Percentiles rank a stretch among this genome's conserved stretches.
Evolutionary conservation across 2,329 filamentous ascomycete genomes (phyloP).

Genomic region (Clarireedia paspali): DNA sequence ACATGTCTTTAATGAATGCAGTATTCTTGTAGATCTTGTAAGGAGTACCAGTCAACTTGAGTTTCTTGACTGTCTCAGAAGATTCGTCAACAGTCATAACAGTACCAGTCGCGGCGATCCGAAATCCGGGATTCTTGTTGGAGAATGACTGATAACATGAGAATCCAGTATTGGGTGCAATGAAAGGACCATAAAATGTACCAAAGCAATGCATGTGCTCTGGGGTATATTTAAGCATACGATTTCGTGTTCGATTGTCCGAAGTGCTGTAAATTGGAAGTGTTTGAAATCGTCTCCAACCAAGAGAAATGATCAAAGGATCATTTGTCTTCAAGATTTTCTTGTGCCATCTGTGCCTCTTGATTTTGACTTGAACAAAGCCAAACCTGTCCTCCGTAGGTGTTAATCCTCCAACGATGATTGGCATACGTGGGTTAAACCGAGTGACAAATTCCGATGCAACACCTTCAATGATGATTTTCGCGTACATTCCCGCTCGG

Average conservation of each 20-base stretch:
- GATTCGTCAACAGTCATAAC: slow-evolving; percentile 92
- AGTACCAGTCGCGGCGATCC: slow-evolving; percentile 88
- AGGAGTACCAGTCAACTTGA: slow-evolving; percentile 87
- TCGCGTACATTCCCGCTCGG: slow-evolving; percentile 86
- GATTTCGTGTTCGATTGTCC: slow-evolving; percentile 85
- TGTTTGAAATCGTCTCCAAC: slow-evolving; percentile 92
- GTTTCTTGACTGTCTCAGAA: slow-evolving; percentile 97
- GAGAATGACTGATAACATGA: slow-evolving; percentile 88
- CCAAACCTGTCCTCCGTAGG: slow-evolving; percentile 94
- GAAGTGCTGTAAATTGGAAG: slow-evolving; percentile 91
- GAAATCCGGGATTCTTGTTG: slow-evolving; percentile 78
- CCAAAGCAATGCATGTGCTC: slow-evolving; percentile 99
- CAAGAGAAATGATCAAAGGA: slow-evolving; percentile 91
- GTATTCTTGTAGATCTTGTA: slow-evolving; percentile 99
- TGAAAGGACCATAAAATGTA: slow-evolving; percentile 89
- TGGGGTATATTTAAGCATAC: slow-evolving; percentile 98
- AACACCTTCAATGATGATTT: slow-evolving; percentile 81
- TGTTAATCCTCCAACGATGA: slow-evolving; percentile 86
- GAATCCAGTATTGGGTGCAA: slow-evolving; percentile 93
- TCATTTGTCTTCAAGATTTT: slow-evolving; percentile 98
- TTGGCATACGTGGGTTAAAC: slow-evolving; percentile 75
- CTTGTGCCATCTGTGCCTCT: slow-evolving; percentile 97
- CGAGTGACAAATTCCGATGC: slow-evolving; percentile 81
- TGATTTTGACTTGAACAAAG: slow-evolving; percentile 91
- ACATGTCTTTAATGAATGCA: slow-evolving; percentile 98